Conservation (phyloP, 768 basidiomycete genomes). For the Lentinula sp. region DNA sequence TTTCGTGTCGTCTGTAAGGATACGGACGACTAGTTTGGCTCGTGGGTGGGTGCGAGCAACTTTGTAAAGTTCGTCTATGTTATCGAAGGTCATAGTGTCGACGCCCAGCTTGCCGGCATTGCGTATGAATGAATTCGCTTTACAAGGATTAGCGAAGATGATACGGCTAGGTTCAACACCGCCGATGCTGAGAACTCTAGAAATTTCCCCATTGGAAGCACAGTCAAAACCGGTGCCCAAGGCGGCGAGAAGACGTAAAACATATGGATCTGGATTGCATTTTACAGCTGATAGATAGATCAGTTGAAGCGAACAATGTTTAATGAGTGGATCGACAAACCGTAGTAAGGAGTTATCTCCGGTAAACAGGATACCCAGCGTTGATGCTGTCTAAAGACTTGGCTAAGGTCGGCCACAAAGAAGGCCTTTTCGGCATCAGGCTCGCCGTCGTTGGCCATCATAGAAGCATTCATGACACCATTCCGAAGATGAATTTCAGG, state of each 20-base stretch:
- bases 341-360: conserved; percentile 91
- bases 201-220: conserved; percentile 92
- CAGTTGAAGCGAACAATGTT: not conserved
- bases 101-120: conserved; percentile 51
- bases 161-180: conserved; percentile 56
- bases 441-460: conserved; percentile 43
- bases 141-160: conserved; percentile 99
- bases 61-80: conserved; percentile 93
- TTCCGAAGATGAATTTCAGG: conserved; percentile 70
- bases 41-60: conserved; percentile 73
- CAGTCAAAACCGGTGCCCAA: conserved; percentile 96
- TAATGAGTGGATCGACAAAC: conserved; percentile 27
- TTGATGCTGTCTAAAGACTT: conserved; percentile 79
- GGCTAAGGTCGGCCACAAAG: conserved; percentile 90
- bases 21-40: conserved; percentile 88
- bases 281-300: conserved; percentile 66
- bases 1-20: conserved; percentile 97
- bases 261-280: conserved; percentile 63
- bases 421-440: conserved; percentile 90
- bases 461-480: conserved; percentile 65
- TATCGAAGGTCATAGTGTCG: conserved; percentile 97
- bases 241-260: conserved; percentile 84
- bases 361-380: conserved; percentile 77
- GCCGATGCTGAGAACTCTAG: conserved; percentile 66
- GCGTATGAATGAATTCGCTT: conserved; percentile 73